Percentiles rank a stretch among this genome's conserved stretches.
These are phyloP conservation scores for Reticulascus tulasneorum DNA, from an alignment of 2,329 filamentous ascomycete genomes.

Conservation along the genomic window DNA sequence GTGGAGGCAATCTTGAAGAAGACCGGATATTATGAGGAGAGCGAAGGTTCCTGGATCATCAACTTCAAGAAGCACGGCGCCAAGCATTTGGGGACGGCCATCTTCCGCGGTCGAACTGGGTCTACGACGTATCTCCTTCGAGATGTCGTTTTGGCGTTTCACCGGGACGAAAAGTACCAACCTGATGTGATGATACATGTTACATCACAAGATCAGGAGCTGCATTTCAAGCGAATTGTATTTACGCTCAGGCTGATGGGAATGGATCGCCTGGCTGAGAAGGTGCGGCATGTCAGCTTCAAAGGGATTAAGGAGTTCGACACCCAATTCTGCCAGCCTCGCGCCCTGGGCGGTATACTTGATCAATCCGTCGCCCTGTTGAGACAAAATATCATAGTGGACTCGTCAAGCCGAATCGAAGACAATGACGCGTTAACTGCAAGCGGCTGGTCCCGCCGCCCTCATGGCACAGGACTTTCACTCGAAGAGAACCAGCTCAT, in stretches of 20 bases:
- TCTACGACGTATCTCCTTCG: conserved; percentile 66
- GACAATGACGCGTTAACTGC: too few species aligned
- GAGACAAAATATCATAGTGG: too few species aligned
- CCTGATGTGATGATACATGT: conserved; percentile 38
- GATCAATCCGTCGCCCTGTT: conserved; percentile 44
- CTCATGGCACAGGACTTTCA: conserved; percentile 55
- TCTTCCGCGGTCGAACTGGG: conserved; percentile 60
- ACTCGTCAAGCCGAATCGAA: too few species aligned
- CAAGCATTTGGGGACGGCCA: conserved; percentile 64
- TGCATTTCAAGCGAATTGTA: conserved; percentile 29
- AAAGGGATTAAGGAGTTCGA: conserved; percentile 43
- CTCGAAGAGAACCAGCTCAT: conserved; percentile 19
- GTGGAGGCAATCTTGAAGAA: conserved; percentile 57
- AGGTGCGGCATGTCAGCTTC: conserved; percentile 38
- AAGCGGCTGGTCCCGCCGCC: too few species aligned
- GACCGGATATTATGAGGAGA: conserved; percentile 58
- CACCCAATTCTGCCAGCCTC: conserved; percentile 42
- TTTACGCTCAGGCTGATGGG: conserved; percentile 32
- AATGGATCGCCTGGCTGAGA: conserved; percentile 23
- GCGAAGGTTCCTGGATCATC: conserved; percentile 63
- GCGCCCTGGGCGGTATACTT: conserved; percentile 54
- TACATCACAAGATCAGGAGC: conserved; percentile 29
- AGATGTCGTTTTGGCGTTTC: conserved; percentile 62
- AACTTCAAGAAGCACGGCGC: conserved; percentile 65
- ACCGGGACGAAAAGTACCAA: conserved; percentile 50